Base-by-base conservation (phyloP, 2,329 filamentous ascomycete species). In the Aspergillus persii region DNA sequence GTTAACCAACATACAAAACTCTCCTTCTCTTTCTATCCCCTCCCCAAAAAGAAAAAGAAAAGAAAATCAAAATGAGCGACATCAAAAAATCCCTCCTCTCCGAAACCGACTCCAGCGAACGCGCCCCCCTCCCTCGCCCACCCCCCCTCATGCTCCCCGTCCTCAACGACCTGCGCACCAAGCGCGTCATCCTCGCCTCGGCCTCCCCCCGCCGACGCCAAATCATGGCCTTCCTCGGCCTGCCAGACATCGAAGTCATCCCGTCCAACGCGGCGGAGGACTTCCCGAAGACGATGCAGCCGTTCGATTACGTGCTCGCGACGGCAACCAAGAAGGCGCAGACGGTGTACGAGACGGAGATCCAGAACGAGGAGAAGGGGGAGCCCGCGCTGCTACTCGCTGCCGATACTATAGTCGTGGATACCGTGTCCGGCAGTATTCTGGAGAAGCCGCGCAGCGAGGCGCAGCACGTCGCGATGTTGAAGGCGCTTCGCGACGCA, bases 391-490 rank as follows among this genome's bases (percentile, higher is more conserved):
- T 98, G 15, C 91, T 98, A 59, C 88, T 98, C 60, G 88, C 92
- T 0, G 94, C 94, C 39, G 94, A 98, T 74, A 98, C 95, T 0
- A 83, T 99, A 57, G 91, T 99, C 62, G 90, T 95, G 12, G 72
- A 78, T 51, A 89, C 87, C 8, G 83, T 86, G 9, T 80, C 84
- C 46, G 93, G 93, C 0, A 81, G 84, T 54, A 91, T 99, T 55
- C 80, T 99, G 2, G 95, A 99, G 81, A 99, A 99, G 79, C 95
- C 95, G 9, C 83, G 88, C 55, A 90, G 81, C 62, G 91, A 94
- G 76, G 85, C 84, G 5, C 89, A 96, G 47, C 95, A 99, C 76
- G 80, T 93, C 49, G 80, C 84, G 31, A 98, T 96, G 91, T 80
- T 99, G 62, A 89, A 88, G 74, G 84, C 86, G 74, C 80, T 99